phyloP scores from a whole-genome alignment of 2,329 filamentous ascomycete genomes.

The Rutstroemia sp. region DNA sequence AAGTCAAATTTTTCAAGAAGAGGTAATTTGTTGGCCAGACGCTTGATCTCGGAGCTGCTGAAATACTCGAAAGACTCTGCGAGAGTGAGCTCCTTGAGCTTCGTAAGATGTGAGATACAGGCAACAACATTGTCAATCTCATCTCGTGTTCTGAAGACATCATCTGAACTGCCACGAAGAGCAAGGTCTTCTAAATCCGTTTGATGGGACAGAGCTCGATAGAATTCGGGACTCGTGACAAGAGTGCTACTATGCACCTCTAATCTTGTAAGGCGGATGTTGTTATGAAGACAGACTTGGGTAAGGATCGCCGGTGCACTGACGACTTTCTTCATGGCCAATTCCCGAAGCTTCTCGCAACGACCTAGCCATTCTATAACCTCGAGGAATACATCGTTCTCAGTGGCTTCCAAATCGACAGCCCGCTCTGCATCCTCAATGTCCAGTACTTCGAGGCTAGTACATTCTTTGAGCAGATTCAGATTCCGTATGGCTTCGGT shows the following conservation, averaged over 20 bases:
- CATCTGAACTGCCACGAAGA: slow-evolving; percentile 40
- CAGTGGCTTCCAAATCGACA: slow-evolving; percentile 40
- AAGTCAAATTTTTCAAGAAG: slow-evolving; percentile 50
- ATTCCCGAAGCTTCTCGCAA: slow-evolving; percentile 42
- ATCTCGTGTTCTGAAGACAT: slow-evolving; percentile 33
- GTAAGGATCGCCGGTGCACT: slow-evolving; percentile 46
- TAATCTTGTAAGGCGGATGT: slow-evolving; percentile 40
- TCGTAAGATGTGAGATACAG: slow-evolving; percentile 42
- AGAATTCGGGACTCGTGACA: slow-evolving; percentile 43
- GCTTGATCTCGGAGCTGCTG: slow-evolving; percentile 39
- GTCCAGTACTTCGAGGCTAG: slow-evolving; percentile 39
- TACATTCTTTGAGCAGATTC: slow-evolving; percentile 41
- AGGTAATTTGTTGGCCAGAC: slow-evolving; percentile 34
- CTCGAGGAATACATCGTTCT: slow-evolving; percentile 44
- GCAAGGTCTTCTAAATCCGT: slow-evolving; percentile 37
- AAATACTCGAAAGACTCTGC: slow-evolving; percentile 45
- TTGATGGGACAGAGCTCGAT: slow-evolving; percentile 44
- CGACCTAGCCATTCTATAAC: slow-evolving; percentile 46
- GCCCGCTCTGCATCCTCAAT: slow-evolving; percentile 36
- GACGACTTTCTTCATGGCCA: slow-evolving; percentile 44
- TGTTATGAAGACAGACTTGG: slow-evolving; percentile 38
- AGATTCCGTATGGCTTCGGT: slow-evolving; percentile 42
- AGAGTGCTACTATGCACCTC: slow-evolving; percentile 41
- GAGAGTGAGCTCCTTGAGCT: slow-evolving; percentile 46
- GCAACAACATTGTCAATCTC: slow-evolving; percentile 41